Evolutionary conservation across 805 yeast species (phyloP).

Genomic region (Saitoella complicata): DNA sequence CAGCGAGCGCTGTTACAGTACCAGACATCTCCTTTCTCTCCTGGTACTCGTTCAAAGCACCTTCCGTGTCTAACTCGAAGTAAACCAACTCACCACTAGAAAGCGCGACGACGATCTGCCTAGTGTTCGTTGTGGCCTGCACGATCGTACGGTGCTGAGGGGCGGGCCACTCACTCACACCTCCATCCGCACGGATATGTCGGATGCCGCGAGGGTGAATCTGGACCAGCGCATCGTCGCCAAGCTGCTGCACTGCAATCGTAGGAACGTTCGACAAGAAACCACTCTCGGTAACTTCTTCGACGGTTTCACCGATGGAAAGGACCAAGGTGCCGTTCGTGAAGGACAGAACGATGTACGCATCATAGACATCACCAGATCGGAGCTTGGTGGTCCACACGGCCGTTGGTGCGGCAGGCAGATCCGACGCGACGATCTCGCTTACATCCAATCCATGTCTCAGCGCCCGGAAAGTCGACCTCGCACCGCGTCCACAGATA

Average conservation of each 20-base stretch:
- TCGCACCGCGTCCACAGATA: conserved; percentile 26
- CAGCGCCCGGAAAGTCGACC: conserved; percentile 32
- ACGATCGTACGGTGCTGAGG: conserved; percentile 58
- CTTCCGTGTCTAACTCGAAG: conserved; percentile 54
- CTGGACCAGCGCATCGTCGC: conserved; percentile 48
- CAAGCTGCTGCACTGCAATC: conserved; percentile 52
- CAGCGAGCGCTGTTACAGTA: conserved; percentile 29
- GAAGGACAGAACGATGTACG: conserved; percentile 49
- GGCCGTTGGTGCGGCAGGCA: conserved; percentile 47
- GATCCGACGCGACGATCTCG: conserved; percentile 55
- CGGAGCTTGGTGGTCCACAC: conserved; percentile 48
- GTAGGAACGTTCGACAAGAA: conserved; percentile 44
- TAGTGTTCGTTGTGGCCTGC: conserved; percentile 43
- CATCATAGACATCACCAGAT: conserved; percentile 34
- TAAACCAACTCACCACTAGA: conserved; percentile 64
- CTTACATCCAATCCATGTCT: conserved; percentile 44
- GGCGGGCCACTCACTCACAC: conserved; percentile 57
- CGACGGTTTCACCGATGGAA: conserved; percentile 64
- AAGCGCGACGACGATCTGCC: conserved; percentile 55
- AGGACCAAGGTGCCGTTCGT: conserved; percentile 54
- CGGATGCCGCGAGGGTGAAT: conserved; percentile 55
- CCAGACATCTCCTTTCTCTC: conserved; percentile 40
- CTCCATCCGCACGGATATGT: conserved; percentile 28
- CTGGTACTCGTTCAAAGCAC: conserved; percentile 54
- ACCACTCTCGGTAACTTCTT: conserved; percentile 53